Evolutionary conservation across 257 asterid species (phyloP).

Genomic region (Solanum corneliomulleri): DNA sequence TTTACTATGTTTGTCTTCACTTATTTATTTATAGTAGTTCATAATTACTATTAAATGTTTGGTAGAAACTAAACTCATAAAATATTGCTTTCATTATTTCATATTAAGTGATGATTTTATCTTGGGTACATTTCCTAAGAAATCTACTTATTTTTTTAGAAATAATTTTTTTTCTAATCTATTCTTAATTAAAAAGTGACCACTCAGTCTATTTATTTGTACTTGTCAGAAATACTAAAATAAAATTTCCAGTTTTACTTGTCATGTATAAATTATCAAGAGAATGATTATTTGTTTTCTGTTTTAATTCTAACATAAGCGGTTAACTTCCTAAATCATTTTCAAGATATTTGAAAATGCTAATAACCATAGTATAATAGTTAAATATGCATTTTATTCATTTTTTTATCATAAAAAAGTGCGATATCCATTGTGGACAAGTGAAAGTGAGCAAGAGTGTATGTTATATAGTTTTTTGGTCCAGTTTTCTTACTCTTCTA

Average conservation of each 20-base stretch:
- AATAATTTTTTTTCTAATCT: neutral
- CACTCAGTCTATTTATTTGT: no score
- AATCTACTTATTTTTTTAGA: neutral
- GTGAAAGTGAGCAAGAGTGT: neutral
- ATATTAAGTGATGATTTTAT: neutral
- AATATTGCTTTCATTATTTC: neutral
- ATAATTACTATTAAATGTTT: neutral
- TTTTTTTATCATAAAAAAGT: neutral
- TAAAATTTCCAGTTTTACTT: neutral
- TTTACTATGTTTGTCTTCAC: no score
- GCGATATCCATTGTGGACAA: neutral
- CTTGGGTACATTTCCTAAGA: neutral
- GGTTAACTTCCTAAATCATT: neutral
- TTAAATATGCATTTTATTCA: neutral
- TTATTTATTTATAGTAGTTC: neutral
- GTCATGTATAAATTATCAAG: neutral
- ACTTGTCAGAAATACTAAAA: neutral
- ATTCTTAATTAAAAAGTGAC: neutral
- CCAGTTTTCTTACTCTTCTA: neutral
- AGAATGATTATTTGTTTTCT: no score
- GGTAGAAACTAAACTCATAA: neutral
- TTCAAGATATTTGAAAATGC: neutral
- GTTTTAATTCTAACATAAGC: neutral
- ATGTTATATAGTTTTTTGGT: neutral
- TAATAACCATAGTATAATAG: no score